Percentiles rank a stretch among this genome's conserved stretches.
Conservation (phyloP, 179 eudicot genomes). For the Pouteria campechiana region DNA sequence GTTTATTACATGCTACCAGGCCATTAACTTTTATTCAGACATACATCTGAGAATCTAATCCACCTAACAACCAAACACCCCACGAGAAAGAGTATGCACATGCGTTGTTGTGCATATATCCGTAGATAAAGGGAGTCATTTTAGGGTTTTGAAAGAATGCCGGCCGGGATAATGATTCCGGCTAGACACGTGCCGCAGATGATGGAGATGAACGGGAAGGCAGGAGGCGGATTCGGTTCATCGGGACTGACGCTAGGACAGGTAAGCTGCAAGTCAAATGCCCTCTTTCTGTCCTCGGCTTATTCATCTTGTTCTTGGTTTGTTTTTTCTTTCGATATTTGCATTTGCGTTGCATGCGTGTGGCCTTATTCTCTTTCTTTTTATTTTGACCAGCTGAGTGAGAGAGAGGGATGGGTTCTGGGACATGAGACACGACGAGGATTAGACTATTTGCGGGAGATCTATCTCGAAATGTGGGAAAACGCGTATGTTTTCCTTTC, state of each 20-base stretch:
- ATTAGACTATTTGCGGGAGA: too few species aligned
- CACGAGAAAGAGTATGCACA: too few species aligned
- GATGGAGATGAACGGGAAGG: neutral
- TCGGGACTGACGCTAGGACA: neutral
- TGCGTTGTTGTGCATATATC: too few species aligned
- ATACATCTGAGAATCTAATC: too few species aligned
- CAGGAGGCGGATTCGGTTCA: neutral
- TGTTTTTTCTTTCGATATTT: neutral
- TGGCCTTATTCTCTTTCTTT: neutral
- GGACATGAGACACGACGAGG: too few species aligned
- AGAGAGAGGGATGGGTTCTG: too few species aligned
- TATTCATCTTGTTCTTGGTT: neutral
- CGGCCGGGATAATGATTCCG: neutral
- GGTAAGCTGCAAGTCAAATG: neutral
- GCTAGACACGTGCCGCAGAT: neutral
- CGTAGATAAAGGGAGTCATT: too few species aligned
- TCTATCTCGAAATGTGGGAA: slow-evolving; percentile 6
- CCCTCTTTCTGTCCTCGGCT: too few species aligned
- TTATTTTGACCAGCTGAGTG: too few species aligned
- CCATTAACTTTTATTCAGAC: too few species aligned
- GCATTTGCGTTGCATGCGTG: neutral
- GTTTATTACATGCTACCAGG: too few species aligned
- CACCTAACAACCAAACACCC: too few species aligned
- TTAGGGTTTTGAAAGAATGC: neutral
- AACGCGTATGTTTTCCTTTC: neutral